Conservation (phyloP, 176 grass and related monocot species). For the maize (Zea mays) region Zm-B73-REFERENCE-NAM-5.0 NC_050100.1:42115501-42116000, state of each 20-base stretch:
- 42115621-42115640: conserved; percentile 80
- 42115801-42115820: conserved; percentile 76
- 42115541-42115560: conserved; percentile 73
- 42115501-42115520: no score
- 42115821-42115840: conserved; percentile 88
- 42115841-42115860: conserved; percentile 85
- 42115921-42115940: no score
- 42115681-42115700: conserved; percentile 72
- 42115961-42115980: no score
- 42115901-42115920: no score
- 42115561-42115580: conserved; percentile 64
- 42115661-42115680: conserved; percentile 73
- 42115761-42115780: conserved; percentile 99
- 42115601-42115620: conserved; percentile 64
- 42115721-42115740: conserved; percentile 80
- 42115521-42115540: conserved; percentile 86
- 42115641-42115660: conserved; percentile 91
- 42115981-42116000: no score
- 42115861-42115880: no score
- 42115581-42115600: conserved; percentile 85
- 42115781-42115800: conserved; percentile 94
- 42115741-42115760: conserved; percentile 72
- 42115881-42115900: no score
- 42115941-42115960: no score
- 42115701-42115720: conserved; percentile 72